Evolutionary conservation across 768 basidiomycete genomes (phyloP), one percentile per base, ranked within the genome.

Genomic region (Collybiopsis luxurians): DNA sequence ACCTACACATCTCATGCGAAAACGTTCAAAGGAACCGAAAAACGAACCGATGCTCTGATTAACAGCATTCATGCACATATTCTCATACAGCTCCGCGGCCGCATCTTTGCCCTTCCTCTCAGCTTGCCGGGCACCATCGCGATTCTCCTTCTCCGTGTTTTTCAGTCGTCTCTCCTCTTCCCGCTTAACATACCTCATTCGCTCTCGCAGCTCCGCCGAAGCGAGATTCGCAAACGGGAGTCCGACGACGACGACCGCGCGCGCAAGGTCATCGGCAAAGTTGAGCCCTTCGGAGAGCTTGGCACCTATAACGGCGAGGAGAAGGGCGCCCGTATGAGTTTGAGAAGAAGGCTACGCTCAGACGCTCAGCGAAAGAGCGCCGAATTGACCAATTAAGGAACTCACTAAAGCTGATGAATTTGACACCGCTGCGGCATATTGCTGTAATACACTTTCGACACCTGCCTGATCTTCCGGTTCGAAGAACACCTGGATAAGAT

Each of bases 261-360:
- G 87, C 2, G 95, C 94, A 15, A 92, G 82, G 47, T 86, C 80
- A 67, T 93, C 89, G 19, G 85, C 80, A 64, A 89, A 89, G 63
- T 87, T 87, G 38, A 87, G 69, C 7, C 95, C 96, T 72, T 99
- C 97, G 0, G 93, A 95, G n/a, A 99, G 80, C 67, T 98, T 98
- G 26, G 95, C 96, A 17, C 95, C 95, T 26, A 98, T 88, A 10
- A 98, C 97, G 2, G 97, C 96, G 55, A 98, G 87, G 4, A 99
- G 75, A 38, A 99, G 69, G 2, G 92, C 92, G 15, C 94, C 94
- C 60, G 72, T 70, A 68, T 66, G 50, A 15, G 31, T 5, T 34
- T 34, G 31, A 13, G 31, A 34, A 13, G 31, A 34, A 34, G 34
- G 13, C 13, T 34, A 4, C 39, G 17, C 24, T 30, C 11, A 12